phyloP scores from a whole-genome alignment of 306 rosid species.

The Citrullus colocynthis region DNA sequence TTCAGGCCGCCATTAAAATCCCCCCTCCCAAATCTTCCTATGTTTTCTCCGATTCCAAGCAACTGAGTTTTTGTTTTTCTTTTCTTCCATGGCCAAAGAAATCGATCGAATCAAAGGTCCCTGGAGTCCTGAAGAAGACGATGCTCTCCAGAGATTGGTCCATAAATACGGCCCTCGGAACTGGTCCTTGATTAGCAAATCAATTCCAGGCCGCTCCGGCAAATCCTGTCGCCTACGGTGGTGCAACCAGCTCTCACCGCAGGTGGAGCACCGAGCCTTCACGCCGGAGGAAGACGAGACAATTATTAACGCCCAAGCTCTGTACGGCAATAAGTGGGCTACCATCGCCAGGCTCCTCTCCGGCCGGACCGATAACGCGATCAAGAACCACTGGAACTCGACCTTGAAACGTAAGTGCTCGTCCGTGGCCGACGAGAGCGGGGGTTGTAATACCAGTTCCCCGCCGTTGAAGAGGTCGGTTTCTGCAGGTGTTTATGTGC shows the following conservation, averaged over 20 bases:
- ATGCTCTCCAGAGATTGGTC: conserved; percentile 50
- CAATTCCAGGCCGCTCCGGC: conserved; percentile 85
- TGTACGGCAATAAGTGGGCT: conserved; percentile 96
- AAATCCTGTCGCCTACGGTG: conserved; percentile 88
- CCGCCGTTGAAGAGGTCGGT: conserved; percentile 61
- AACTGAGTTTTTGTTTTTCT: neutral
- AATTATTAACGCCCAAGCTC: conserved; percentile 73
- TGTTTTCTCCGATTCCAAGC: neutral
- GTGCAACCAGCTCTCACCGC: conserved; percentile 95
- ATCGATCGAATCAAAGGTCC: conserved; percentile 96
- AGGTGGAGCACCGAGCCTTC: conserved; percentile 85
- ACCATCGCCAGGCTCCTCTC: conserved; percentile 77
- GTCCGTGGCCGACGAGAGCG: conserved; percentile 20
- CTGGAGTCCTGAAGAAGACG: conserved; percentile 93
- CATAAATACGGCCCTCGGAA: conserved; percentile 77
- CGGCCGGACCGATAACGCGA: conserved; percentile 94
- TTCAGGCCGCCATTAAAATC: neutral
- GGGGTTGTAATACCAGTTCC: neutral
- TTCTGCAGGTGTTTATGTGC: neutral
- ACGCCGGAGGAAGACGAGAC: conserved; percentile 80
- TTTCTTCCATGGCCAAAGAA: conserved; percentile 17
- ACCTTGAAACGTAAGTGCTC: conserved; percentile 78
- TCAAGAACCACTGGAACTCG: conserved; percentile 96
- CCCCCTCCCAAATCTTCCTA: neutral
- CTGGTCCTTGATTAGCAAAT: conserved; percentile 79